Evolutionary conservation across 2,329 filamentous ascomycete species (phyloP).

Genomic region (Dactylellina parvicollis): DNA sequence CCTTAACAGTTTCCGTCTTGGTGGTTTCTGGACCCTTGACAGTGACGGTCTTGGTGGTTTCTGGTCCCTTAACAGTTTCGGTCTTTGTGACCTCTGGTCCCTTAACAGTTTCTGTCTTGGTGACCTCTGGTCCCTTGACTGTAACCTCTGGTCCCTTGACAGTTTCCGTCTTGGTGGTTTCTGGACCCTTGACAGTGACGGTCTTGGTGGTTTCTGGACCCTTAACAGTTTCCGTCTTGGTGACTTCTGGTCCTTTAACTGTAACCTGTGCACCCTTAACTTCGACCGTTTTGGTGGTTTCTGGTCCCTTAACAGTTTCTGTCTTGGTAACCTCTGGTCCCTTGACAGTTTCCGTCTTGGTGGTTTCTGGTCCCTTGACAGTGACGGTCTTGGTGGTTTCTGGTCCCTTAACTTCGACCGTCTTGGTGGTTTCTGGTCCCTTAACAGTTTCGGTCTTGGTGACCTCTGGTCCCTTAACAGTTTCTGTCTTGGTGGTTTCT

Average conservation of each 20-base stretch:
- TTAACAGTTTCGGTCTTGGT: slow-evolving; percentile 19
- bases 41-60: background rate
- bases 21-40: background rate
- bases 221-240: background rate
- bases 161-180: too few species aligned
- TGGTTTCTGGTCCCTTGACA: background rate
- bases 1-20: background rate
- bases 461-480: background rate
- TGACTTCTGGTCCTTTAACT: background rate
- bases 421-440: slow-evolving; percentile 3
- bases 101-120: slow-evolving; percentile 6
- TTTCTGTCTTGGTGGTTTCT: slow-evolving; percentile 10
- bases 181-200: background rate
- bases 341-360: slow-evolving; percentile 2
- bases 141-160: background rate
- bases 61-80: too few species aligned
- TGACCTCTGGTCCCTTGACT: background rate
- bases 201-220: background rate
- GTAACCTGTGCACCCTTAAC: background rate
- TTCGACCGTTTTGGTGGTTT: background rate
- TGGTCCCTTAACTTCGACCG: background rate
- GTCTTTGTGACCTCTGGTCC: background rate
- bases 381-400: background rate
- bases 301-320: background rate
- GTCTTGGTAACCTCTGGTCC: slow-evolving; percentile 22